A percentile compares a stretch with the other conserved stretches of the same genome.
Evolutionary conservation across 139 green algal genomes (phyloP).

Genomic region (Bryopsis sp.): DNA sequence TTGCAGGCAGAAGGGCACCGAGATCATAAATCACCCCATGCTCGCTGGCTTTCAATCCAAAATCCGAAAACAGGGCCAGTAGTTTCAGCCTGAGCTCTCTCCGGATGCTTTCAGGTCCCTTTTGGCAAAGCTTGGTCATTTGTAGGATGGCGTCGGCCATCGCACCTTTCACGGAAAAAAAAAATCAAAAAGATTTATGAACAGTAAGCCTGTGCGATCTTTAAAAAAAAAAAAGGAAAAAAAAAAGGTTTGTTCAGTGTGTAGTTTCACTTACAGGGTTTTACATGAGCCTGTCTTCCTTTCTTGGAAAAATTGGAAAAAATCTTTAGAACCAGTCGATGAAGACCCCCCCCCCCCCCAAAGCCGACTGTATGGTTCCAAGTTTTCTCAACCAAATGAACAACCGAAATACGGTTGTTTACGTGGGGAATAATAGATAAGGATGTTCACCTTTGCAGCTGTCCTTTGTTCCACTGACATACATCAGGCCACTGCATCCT

Average conservation of each 20-base stretch:
- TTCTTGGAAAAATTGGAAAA: no score
- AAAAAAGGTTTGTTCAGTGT: no score
- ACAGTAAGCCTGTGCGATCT: constrained; percentile 24
- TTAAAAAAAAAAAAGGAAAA: no score
- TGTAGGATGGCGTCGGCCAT: constrained; percentile 36
- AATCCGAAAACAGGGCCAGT: constrained; percentile 55
- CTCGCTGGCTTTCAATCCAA: constrained; percentile 18
- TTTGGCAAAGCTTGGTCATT: constrained; percentile 27
- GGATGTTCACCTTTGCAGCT: constrained; percentile 21
- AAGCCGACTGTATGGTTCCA: no score
- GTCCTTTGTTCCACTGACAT: constrained; percentile 13
- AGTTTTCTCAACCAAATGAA: no score
- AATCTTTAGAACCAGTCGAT: no score
- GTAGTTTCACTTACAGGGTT: no score
- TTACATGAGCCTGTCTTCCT: no score
- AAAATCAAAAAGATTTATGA: no score
- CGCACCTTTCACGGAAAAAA: constrained; percentile 28
- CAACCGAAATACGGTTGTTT: not conserved
- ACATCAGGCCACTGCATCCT: constrained; percentile 26
- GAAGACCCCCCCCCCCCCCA: no score
- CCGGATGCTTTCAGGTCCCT: constrained; percentile 11
- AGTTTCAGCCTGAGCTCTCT: constrained; percentile 51
- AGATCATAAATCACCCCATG: constrained; percentile 32
- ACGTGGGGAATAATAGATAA: not conserved
- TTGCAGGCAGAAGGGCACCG: constrained; percentile 42